Conservation (phyloP, 352 stramenopile genomes). For the Phytopythium litorale region DNA sequence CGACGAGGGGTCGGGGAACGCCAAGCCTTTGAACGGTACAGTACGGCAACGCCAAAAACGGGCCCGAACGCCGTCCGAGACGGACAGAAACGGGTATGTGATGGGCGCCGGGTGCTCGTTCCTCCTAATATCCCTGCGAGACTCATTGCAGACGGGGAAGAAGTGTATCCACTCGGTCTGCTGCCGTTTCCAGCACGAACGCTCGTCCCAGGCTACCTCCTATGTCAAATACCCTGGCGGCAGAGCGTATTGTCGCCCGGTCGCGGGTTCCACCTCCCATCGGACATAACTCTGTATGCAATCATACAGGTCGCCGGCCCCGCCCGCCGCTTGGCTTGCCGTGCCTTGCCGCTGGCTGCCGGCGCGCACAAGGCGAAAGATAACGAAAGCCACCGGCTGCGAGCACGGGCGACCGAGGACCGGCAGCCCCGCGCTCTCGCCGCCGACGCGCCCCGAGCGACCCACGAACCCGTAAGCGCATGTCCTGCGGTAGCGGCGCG, state of each 20-base stretch:
- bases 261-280: slow-evolving; percentile 2
- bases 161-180: background rate
- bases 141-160: background rate
- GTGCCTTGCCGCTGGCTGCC: slow-evolving; percentile 6
- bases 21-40: background rate
- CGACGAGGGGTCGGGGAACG: background rate
- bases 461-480: background rate
- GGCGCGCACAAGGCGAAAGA: slow-evolving; percentile 4
- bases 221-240: background rate
- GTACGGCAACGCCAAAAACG: background rate
- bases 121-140: background rate
- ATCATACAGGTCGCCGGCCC: background rate
- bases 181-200: background rate
- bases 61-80: background rate
- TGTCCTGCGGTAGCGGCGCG: background rate
- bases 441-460: slow-evolving; percentile 3
- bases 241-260: background rate
- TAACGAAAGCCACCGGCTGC: slow-evolving; percentile 5
- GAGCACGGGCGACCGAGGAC: background rate
- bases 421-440: background rate
- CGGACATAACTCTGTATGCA: background rate
- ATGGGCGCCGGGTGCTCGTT: background rate
- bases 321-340: slow-evolving; percentile 5
- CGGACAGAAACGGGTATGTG: background rate
- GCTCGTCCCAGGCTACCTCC: background rate